These are phyloP conservation scores for Selaginella moellendorffii DNA, from an alignment of 75 land plant genomes.

Conservation along the genomic window DNA sequence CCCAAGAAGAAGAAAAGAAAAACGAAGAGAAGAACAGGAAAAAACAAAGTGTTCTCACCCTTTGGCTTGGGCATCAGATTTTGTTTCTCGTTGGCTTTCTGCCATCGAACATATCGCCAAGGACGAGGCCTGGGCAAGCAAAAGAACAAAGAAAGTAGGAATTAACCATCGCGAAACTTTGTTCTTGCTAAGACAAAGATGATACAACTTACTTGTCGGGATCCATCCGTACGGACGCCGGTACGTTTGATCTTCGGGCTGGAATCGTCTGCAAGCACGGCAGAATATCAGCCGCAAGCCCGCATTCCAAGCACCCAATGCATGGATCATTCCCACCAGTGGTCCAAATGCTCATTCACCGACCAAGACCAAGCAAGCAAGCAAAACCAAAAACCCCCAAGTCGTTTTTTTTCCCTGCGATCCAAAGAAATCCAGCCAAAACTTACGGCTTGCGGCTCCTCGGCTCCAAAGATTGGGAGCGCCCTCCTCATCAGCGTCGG, in stretches of 20 bases:
- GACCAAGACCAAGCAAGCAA: too few species aligned
- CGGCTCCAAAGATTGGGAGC: background rate
- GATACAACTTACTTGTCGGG: background rate
- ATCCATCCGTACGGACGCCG: background rate
- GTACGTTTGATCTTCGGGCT: background rate
- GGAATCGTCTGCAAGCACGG: background rate
- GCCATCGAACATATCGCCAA: slow-evolving; percentile 12
- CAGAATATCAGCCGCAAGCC: background rate
- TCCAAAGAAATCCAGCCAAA: too few species aligned
- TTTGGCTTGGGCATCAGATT: background rate
- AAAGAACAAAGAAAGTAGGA: background rate
- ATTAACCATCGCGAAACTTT: too few species aligned
- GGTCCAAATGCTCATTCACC: too few species aligned
- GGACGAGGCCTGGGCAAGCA: slow-evolving; percentile 10
- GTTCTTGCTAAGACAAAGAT: too few species aligned
- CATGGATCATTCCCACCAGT: background rate
- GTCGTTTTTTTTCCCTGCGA: too few species aligned
- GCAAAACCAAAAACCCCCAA: too few species aligned
- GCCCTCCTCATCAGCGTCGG: background rate
- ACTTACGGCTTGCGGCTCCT: background rate
- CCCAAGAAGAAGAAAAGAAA: background rate
- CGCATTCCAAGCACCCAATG: background rate
- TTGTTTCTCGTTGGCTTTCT: slow-evolving; percentile 5
- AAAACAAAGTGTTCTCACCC: background rate
- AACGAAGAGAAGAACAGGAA: background rate